Conservation (phyloP, 2,329 filamentous ascomycete species). For the Neonectria punicea region DNA sequence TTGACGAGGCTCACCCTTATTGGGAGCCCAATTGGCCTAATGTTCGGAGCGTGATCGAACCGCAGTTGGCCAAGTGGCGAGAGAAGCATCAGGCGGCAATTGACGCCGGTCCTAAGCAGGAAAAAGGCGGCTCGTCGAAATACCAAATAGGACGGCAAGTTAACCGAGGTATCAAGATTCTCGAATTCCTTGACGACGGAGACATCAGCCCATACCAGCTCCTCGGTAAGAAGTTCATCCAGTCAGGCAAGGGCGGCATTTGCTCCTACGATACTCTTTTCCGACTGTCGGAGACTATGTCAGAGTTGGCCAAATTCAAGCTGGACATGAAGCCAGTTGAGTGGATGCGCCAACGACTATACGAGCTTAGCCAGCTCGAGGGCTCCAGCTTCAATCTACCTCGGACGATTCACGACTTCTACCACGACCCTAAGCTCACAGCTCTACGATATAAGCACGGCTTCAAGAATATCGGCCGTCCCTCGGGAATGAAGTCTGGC, state of each 20-base stretch:
- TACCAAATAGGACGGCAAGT: slow-evolving; percentile 67
- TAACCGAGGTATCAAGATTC: slow-evolving; percentile 63
- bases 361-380: slow-evolving; percentile 57
- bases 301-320: slow-evolving; percentile 64
- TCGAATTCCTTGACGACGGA: slow-evolving; percentile 62
- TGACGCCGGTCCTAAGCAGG: slow-evolving; percentile 46
- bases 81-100: slow-evolving; percentile 56
- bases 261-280: slow-evolving; percentile 67
- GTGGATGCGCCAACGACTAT: slow-evolving; percentile 67
- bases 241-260: slow-evolving; percentile 52
- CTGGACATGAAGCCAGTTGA: slow-evolving; percentile 63
- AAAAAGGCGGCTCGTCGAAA: slow-evolving; percentile 54
- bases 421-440: slow-evolving; percentile 64
- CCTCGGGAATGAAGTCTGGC: slow-evolving; percentile 57
- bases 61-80: slow-evolving; percentile 59
- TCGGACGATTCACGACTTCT: slow-evolving; percentile 63
- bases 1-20: slow-evolving; percentile 61
- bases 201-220: slow-evolving; percentile 67
- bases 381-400: slow-evolving; percentile 62
- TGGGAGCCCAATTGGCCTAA: slow-evolving; percentile 66
- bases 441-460: slow-evolving; percentile 62
- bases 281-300: slow-evolving; percentile 63
- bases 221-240: slow-evolving; percentile 62
- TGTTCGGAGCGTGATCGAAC: slow-evolving; percentile 55
- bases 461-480: slow-evolving; percentile 67